Evolutionary conservation across 2,329 filamentous ascomycete species (phyloP).

Genomic region (Colletotrichum ledebouriae): DNA sequence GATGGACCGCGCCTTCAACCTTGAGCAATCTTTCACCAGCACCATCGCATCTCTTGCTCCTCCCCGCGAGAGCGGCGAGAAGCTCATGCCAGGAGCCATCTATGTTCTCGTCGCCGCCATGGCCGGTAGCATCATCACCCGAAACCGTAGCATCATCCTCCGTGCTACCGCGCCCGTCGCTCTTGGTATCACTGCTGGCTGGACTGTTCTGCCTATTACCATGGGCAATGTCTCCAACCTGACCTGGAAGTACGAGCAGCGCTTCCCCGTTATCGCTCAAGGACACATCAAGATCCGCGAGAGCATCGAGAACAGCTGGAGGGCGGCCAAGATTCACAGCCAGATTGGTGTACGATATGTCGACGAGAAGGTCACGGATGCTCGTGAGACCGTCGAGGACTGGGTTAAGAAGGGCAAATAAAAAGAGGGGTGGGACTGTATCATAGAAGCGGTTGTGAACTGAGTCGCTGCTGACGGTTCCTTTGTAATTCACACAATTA

Average conservation of each 20-base stretch:
- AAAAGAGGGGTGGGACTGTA: constrained; percentile 45
- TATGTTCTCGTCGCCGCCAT: constrained; percentile 96
- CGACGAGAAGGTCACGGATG: constrained; percentile 83
- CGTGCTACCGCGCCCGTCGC: constrained; percentile 82
- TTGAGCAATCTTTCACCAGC: constrained; percentile 90
- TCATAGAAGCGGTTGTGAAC: constrained; percentile 42
- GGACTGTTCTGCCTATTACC: constrained; percentile 88
- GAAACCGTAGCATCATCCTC: constrained; percentile 88
- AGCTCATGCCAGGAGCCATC: constrained; percentile 87
- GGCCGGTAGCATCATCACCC: constrained; percentile 91
- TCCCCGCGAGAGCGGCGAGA: constrained; percentile 86
- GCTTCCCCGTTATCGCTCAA: constrained; percentile 84
- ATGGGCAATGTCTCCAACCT: constrained; percentile 90
- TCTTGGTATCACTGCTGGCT: constrained; percentile 85
- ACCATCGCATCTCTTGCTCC: constrained; percentile 92
- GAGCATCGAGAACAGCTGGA: constrained; percentile 76
- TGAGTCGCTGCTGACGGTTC: constrained; percentile 41
- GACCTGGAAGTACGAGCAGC: constrained; percentile 93
- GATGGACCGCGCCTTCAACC: constrained; percentile 83
- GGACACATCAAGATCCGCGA: constrained; percentile 81
- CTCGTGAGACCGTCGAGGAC: constrained; percentile 82
- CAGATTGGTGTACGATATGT: constrained; percentile 79
- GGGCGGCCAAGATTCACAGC: constrained; percentile 81
- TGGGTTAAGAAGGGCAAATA: constrained; percentile 94
- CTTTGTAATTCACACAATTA: constrained; percentile 42